Base-by-base conservation (phyloP, 495 filamentous ascomycete genomes). In the Sordaria brevicollis region DNA sequence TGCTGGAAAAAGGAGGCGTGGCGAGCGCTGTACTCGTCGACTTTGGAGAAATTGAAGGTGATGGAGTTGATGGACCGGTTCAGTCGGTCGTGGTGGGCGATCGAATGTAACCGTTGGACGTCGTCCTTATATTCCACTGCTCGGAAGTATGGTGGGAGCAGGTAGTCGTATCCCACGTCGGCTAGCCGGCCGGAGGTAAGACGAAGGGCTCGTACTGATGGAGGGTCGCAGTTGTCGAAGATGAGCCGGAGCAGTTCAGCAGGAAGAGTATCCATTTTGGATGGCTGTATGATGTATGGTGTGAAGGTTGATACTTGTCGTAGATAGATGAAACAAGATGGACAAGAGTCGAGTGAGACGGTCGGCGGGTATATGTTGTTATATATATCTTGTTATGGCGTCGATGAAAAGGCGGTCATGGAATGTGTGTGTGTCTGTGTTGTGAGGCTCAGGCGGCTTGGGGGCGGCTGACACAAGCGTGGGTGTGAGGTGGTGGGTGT, bases 221-320 rank as follows among this genome's bases (percentile, higher is more conserved):
- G 66, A 21, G 70, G 68, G 65, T 83, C 83, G 74, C 82, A 84
- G 70, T 78, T 77, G 49, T 79, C 74, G 70, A 79, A 85, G 72
- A 85, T 78, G 74, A 83, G 81, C 70, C 79, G 77, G 41, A 85
- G 68, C 62, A 85, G 79, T 79, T 85, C 83, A 67, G 83, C 81
- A 11, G 83, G 83, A 54, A 84, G 77, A 67, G 57, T 68, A 62
- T 80, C 77, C 78, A 80, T 80, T 35, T 62, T 25, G 38, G 25
- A 17, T 41, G 36, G 37, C 15, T 65, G 49, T 35, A n/a, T n/a
- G n/a, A n/a, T 65, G 19, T 57, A 29, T 65, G 67, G 38, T 36
- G 68, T 35, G 35, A 41, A 21, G 41, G 36, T 43, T 67, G 49
- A n/a, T 65, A 57, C 31, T 62, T 31, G 5, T 15, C 49, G 2